Evolutionary conservation across 192 early-diverging fungal species (phyloP), one percentile per base, ranked within the genome.

Genomic region (Backusella liffmaniae): DNA sequence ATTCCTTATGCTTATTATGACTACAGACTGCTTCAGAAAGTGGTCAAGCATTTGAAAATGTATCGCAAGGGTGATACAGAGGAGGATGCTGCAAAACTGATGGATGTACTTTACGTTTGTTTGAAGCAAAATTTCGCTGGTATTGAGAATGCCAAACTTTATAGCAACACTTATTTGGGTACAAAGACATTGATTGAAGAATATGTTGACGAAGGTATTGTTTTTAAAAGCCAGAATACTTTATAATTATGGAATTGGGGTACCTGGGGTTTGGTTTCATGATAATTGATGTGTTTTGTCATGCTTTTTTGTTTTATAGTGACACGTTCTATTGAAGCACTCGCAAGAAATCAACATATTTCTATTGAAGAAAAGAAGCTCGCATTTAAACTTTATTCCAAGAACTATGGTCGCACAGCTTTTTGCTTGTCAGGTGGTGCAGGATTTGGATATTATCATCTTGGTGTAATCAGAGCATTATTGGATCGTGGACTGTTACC

Each of bases 371-470:
- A 92, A 21, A 95, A 95, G 81, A 79, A 73, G 1, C 77, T 77
- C 6, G 89, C 94, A 53, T 89, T 96, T 75, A 88, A 86, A 70
- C 80, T 85, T 66, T 84, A 89, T 70, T 80, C 87, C 44, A 85
- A 86, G 32, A 89, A 88, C 62, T 96, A 92, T 83, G 94, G 94
- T 8, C 77, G 89, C 10, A 89, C 93, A 4, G 93, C 93, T 4
- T 81, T 96, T 41, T 95, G 92, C 78, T 80, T 96, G 21, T 92
- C 91, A 8, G 94, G 94, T 36, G 93, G 94, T 66, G 94, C 89
- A 23, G 83, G 85, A 34, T 91, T 91, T 69, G 91, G 90, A 4
- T 92, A 92, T 77, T 91, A 88, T 74, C 91, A 88, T 77, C 70
- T 92, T 21, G 94, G 94, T 12, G 91, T 95, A 10, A 82, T 91